A percentile compares a stretch with the other conserved stretches of the same genome.
phyloP scores from a whole-genome alignment of 2,329 filamentous ascomycete genomes.

The Colletotrichum orchidophilum region DNA sequence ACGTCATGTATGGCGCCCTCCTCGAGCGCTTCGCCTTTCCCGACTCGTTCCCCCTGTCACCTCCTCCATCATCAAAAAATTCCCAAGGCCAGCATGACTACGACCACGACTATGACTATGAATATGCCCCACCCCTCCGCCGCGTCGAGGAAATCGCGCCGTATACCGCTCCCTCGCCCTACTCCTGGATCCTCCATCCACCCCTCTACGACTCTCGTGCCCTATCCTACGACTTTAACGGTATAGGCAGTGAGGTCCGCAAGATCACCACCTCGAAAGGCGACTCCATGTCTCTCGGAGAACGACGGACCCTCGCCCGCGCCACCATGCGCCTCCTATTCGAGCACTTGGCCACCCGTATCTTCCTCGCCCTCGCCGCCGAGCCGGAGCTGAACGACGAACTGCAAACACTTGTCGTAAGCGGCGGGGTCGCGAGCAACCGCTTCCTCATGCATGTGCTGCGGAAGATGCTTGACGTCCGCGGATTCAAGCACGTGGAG shows the following conservation, averaged over 20 bases:
- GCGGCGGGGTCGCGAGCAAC: conserved; percentile 92
- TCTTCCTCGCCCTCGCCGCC: conserved; percentile 71
- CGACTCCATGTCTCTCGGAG: conserved; percentile 58
- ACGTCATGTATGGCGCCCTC: conserved; percentile 82
- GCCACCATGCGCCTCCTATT: conserved; percentile 84
- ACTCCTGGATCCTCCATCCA: conserved; percentile 72
- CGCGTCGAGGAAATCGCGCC: conserved; percentile 67
- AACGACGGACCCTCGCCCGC: conserved; percentile 75
- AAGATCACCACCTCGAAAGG: conserved; percentile 56
- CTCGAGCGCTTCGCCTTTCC: conserved; percentile 85
- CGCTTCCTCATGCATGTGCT: conserved; percentile 77
- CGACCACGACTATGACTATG: conserved; percentile 43
- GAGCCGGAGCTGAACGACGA: conserved; percentile 38
- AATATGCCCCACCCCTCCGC: conserved; percentile 66
- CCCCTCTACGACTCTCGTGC: conserved; percentile 68
- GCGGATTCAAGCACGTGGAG: conserved; percentile 69
- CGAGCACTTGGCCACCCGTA: conserved; percentile 82
- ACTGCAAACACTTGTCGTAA: conserved; percentile 76
- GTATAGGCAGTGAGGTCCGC: conserved; percentile 72
- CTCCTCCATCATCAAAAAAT: not conserved
- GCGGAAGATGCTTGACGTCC: conserved; percentile 65
- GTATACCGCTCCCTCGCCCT: conserved; percentile 43
- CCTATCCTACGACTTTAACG: conserved; percentile 79
- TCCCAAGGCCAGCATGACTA: conserved; percentile 3
- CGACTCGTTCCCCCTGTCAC: conserved; percentile 18